These are phyloP conservation scores for Kandelia obovata DNA, from an alignment of 345 rosid species.

Conservation along the genomic window DNA sequence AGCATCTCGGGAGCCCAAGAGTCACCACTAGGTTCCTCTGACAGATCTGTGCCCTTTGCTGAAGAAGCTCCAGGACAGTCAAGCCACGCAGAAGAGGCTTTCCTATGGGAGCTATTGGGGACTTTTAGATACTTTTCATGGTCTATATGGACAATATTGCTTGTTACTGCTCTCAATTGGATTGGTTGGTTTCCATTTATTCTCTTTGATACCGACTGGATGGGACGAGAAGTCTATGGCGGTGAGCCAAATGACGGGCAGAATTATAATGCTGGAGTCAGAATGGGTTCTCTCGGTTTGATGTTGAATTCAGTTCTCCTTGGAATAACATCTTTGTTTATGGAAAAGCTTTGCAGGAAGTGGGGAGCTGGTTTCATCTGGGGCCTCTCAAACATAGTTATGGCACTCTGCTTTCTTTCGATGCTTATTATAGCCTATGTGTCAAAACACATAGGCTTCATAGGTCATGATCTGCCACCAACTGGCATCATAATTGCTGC, in stretches of 20 bases:
- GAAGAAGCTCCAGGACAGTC: conserved; percentile 49
- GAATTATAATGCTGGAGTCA: conserved; percentile 63
- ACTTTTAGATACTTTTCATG: conserved; percentile 76
- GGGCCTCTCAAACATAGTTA: conserved; percentile 81
- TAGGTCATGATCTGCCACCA: conserved; percentile 65
- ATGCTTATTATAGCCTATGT: conserved; percentile 68
- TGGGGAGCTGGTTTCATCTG: conserved; percentile 95
- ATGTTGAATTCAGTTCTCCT: conserved; percentile 87
- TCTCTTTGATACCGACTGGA: conserved; percentile 97
- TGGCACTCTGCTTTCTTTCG: conserved; percentile 84
- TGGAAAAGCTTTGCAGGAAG: conserved; percentile 94
- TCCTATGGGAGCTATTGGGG: conserved; percentile 80
- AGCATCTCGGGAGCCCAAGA: conserved; percentile 70
- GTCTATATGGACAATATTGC: conserved; percentile 71
- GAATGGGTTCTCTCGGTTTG: conserved; percentile 88
- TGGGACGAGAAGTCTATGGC: conserved; percentile 94
- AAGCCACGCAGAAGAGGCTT: conserved; percentile 65
- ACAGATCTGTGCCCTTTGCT: conserved; percentile 24
- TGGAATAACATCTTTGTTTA: conserved; percentile 86
- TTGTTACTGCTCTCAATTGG: conserved; percentile 86
- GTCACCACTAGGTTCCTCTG: conserved; percentile 46
- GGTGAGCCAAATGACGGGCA: conserved; percentile 75
- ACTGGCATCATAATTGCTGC: conserved; percentile 67
- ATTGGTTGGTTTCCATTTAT: conserved; percentile 94
- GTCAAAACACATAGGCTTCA: conserved; percentile 47